Evolutionary conservation across 345 rosid genomes (phyloP).

Genomic region (Linum tenue): DNA sequence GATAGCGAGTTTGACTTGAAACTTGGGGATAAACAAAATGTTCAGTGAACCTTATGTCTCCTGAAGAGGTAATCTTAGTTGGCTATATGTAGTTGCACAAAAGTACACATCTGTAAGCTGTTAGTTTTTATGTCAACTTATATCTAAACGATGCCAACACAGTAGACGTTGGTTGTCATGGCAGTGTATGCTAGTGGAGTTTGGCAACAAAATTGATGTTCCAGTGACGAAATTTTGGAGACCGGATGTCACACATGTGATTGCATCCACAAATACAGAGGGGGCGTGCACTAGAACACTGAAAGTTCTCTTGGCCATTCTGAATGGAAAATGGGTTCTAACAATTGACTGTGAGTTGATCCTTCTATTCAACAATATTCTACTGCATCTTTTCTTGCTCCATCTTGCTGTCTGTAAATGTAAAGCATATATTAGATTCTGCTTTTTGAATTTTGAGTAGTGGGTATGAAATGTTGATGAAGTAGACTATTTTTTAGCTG

Average conservation of each 20-base stretch:
- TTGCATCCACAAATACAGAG: constrained; percentile 54
- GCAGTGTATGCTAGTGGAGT: constrained; percentile 49
- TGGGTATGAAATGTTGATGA: no score
- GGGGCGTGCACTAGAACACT: constrained; percentile 79
- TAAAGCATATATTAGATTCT: neutral
- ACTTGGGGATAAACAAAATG: no score
- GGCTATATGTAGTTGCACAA: no score
- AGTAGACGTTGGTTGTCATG: neutral
- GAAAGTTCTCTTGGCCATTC: constrained; percentile 81
- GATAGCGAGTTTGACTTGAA: no score
- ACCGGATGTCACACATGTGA: constrained; percentile 74
- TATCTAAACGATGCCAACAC: neutral
- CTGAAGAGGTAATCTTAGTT: no score
- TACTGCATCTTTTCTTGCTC: neutral
- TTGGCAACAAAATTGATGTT: constrained; percentile 46
- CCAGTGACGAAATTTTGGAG: constrained; percentile 61
- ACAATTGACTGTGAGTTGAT: constrained; percentile 54
- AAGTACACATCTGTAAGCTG: no score
- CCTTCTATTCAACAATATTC: neutral
- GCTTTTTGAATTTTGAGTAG: no score
- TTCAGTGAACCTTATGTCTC: no score
- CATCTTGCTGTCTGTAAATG: neutral
- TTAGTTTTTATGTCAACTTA: neutral
- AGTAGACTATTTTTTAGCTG: no score
- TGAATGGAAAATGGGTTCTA: constrained; percentile 73